Percentiles rank a stretch among this genome's conserved stretches.
These are phyloP conservation scores for Rhodomyrtus tomentosa DNA, from an alignment of 345 rosid genomes.

Conservation along the genomic window DNA sequence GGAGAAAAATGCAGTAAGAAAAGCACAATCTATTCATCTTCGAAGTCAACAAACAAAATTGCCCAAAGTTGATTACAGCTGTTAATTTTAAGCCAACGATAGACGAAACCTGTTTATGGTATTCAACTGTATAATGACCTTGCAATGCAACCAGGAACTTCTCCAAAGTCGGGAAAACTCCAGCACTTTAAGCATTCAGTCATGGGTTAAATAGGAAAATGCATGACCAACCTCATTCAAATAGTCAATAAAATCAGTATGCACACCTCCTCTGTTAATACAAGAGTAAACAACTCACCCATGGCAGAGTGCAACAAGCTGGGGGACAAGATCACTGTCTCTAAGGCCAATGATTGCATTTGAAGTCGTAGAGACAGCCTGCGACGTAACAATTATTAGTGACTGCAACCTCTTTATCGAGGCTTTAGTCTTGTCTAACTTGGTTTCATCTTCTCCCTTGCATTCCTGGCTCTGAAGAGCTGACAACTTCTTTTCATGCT, in stretches of 20 bases:
- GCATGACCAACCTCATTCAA: neutral
- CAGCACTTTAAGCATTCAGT: neutral
- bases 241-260: neutral
- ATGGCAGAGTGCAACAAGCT: conserved; percentile 80
- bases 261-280: neutral
- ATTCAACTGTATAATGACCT: neutral
- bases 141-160: neutral
- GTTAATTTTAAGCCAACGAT: neutral
- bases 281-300: conserved; percentile 36
- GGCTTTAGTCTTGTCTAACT: conserved; percentile 82
- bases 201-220: neutral
- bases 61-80: neutral
- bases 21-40: neutral
- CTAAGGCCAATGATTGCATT: conserved; percentile 66
- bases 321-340: conserved; percentile 88
- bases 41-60: neutral
- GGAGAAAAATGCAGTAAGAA: neutral
- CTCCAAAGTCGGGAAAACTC: neutral
- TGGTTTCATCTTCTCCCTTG: conserved; percentile 76
- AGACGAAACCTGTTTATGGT: neutral
- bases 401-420: conserved; percentile 68
- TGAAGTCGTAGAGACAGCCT: conserved; percentile 87
- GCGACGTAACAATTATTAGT: conserved; percentile 66
- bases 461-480: conserved; percentile 85
- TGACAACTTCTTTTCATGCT: conserved; percentile 73